Percentiles rank a stretch among this genome's conserved stretches.
phyloP scores from a whole-genome alignment of 768 basidiomycete genomes.

The Guyanaporus albipodus region DNA sequence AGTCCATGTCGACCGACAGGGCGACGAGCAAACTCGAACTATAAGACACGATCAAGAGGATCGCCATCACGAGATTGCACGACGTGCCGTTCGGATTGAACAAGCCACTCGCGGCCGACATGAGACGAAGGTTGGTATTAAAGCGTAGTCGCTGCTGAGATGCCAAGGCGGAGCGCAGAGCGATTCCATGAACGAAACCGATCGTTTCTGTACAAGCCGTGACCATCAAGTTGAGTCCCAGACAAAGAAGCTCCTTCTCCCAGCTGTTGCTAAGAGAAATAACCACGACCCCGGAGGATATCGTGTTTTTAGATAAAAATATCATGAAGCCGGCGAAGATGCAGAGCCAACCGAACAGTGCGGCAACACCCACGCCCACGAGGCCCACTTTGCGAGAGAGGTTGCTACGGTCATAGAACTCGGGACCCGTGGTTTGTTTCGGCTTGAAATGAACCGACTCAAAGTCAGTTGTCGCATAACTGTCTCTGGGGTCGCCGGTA shows the following conservation, averaged over 20 bases:
- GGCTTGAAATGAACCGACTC: constrained; percentile 20
- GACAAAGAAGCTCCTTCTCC: constrained; percentile 20
- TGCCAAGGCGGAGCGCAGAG: constrained; percentile 27
- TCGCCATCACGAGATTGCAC: constrained; percentile 22
- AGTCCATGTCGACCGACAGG: constrained; percentile 12
- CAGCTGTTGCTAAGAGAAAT: constrained; percentile 9
- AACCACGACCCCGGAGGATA: constrained; percentile 25
- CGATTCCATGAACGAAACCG: constrained; percentile 26
- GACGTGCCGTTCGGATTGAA: constrained; percentile 23
- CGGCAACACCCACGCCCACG: constrained; percentile 21
- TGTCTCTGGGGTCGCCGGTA: constrained; percentile 4
- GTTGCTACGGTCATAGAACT: constrained; percentile 29
- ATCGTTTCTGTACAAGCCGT: constrained; percentile 28
- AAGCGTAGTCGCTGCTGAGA: constrained; percentile 23
- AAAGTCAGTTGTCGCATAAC: constrained; percentile 13
- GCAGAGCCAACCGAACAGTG: constrained; percentile 22
- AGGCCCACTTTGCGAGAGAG: constrained; percentile 23
- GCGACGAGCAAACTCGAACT: constrained; percentile 25
- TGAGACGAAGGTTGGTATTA: constrained; percentile 30
- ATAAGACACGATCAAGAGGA: constrained; percentile 30
- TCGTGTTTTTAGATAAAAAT: constrained; percentile 17
- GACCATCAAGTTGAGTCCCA: constrained; percentile 28
- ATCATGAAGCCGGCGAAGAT: constrained; percentile 23
- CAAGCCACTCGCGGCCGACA: constrained; percentile 18
- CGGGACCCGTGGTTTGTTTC: constrained; percentile 21